Evolutionary conservation across 768 basidiomycete species (phyloP).

Genomic region (Pleurotus pulmonarius): DNA sequence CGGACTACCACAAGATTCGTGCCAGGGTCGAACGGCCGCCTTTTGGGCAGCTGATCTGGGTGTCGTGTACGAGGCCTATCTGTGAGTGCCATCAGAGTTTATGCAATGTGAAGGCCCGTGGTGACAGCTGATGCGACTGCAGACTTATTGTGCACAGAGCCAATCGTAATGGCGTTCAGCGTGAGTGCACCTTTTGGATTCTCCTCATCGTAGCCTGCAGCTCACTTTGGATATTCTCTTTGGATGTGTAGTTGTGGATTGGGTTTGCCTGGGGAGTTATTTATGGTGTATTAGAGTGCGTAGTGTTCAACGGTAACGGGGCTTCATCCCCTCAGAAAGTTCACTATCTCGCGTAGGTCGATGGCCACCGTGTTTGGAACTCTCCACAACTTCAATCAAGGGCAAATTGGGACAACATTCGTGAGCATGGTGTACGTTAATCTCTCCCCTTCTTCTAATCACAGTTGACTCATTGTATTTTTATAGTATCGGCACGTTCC

Average conservation of each 20-base stretch:
- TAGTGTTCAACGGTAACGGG: not conserved
- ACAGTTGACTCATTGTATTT: slow-evolving; percentile 2
- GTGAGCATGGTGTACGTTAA: slow-evolving; percentile 39
- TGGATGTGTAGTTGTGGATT: slow-evolving; percentile 52
- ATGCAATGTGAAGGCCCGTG: not conserved
- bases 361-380: slow-evolving; percentile 43
- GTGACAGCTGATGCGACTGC: not conserved
- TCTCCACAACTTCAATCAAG: slow-evolving; percentile 47
- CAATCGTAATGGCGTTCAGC: slow-evolving; percentile 69
- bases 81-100: slow-evolving; percentile 38
- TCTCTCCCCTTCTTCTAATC: not conserved
- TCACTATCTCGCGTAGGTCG: slow-evolving; percentile 28
- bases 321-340: not conserved
- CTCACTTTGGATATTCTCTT: slow-evolving; percentile 17
- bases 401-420: slow-evolving; percentile 49
- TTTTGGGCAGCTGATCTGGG: slow-evolving; percentile 56
- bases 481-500: slow-evolving; percentile 37
- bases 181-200: slow-evolving; percentile 30
- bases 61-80: slow-evolving; percentile 69
- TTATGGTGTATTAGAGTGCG: slow-evolving; percentile 53
- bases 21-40: slow-evolving; percentile 55
- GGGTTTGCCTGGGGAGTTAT: slow-evolving; percentile 76
- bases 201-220: slow-evolving; percentile 18
- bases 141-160: slow-evolving; percentile 72
- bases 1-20: slow-evolving; percentile 39